Evolutionary conservation across 176 grass and related monocot species (phyloP), one percentile per base, ranked within the genome.

Genomic region (Rhynchospora breviuscula): DNA sequence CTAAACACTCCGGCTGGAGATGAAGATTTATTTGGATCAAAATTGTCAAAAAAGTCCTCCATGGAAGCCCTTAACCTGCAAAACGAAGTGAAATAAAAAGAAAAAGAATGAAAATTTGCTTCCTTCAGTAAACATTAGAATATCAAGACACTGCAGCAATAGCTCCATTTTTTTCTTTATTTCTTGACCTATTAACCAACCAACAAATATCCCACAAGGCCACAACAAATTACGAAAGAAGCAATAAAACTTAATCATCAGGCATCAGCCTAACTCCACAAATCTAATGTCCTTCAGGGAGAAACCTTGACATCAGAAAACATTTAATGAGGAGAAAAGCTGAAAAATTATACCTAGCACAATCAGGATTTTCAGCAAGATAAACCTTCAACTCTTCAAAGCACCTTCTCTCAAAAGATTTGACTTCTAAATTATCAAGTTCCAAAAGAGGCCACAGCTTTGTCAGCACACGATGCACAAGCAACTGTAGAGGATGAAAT

Each of bases 11-110:
- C 95, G 0, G 26, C 62, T 54, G 95, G 95, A 47, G 87, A 94
- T 21, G 89, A 84, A 81, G 92, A 98, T 87, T 59, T 25, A 40
- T 88, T 54, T 0, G 95, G 95, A 84, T 94, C 89, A 87, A 94
- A 98, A 82, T 90, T 86, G 81, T 98, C 87, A 79, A 94, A 88
- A 57, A 98, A 92, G 79, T 83, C 84, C 89, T 94, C 95, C 72
- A 98, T 91, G 74, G 95, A 98, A 81, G 81, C 77, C 87, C 95
- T 92, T 26, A 98, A 89, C 90, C 95, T 98, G 88, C 88, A 91
- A 87, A 72, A 51, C 58, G 47, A 79, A 75, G 52, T 73, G 8
- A 54, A 81, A 73, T 10, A 29, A 74, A 48, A 84, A 80, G 45
- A 66, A 49, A 12, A 79, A 79, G 31, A 86, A 67, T 57, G n/a